Evolutionary conservation across 225 moss, liverwort and hornwort genomes (phyloP).

Genomic region (Lunularia cruciata): DNA sequence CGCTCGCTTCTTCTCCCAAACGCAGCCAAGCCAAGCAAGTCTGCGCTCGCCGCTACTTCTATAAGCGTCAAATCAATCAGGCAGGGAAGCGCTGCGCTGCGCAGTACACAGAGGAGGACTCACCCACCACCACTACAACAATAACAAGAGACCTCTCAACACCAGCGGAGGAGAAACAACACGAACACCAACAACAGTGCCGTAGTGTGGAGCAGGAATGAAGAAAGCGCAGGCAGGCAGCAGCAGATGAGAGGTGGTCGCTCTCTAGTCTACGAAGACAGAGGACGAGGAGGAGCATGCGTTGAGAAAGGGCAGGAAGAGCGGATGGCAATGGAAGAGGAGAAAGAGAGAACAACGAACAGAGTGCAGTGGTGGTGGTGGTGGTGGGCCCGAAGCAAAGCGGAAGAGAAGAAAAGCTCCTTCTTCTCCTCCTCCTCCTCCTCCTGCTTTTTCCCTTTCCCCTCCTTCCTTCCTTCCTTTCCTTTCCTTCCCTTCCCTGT

Average conservation of each 20-base stretch:
- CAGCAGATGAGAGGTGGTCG: background rate
- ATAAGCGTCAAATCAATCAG: no score
- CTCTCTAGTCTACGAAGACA: background rate
- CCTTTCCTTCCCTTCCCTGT: background rate
- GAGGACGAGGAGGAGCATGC: background rate
- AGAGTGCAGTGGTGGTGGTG: background rate
- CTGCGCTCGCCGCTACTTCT: no score
- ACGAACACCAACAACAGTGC: no score
- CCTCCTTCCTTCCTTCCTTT: background rate
- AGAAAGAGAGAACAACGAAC: background rate
- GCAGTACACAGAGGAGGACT: no score
- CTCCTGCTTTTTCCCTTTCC: background rate
- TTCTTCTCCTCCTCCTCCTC: slow-evolving; percentile 1
- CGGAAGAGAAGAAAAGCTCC: slow-evolving; percentile 14
- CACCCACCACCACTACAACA: no score
- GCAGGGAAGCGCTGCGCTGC: no score
- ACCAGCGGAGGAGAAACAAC: no score
- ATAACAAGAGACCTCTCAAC: no score
- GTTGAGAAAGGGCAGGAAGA: background rate
- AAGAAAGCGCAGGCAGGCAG: no score
- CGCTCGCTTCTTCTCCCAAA: no score
- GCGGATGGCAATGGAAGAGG: background rate
- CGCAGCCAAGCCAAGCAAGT: no score
- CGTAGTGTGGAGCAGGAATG: background rate
- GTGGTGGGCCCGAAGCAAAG: slow-evolving; percentile 17